Evolutionary conservation across 2,329 filamentous ascomycete species (phyloP).

Genomic region (Sphaerulina vaccinii): DNA sequence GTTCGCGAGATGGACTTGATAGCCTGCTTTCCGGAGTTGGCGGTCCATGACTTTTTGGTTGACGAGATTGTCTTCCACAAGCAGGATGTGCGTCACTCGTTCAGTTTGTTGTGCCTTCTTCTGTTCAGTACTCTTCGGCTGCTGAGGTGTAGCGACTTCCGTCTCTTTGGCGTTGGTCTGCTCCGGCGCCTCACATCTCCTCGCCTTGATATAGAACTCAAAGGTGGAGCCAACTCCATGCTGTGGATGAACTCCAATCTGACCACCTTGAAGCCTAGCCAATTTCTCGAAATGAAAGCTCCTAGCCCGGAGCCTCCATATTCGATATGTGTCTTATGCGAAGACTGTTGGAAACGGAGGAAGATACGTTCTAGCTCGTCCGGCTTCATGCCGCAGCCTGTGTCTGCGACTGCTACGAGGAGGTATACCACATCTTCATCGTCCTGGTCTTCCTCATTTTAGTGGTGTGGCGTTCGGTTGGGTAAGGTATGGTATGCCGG

Average conservation of each 20-base stretch:
- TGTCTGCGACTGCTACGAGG: conserved; percentile 38
- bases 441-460: not conserved
- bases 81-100: conserved; percentile 41
- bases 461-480: conserved; percentile 5
- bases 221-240: conserved; percentile 63
- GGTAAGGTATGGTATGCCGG: conserved; percentile 1
- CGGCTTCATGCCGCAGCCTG: conserved; percentile 41
- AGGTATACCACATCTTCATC: conserved; percentile 37
- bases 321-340: conserved; percentile 63
- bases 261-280: conserved; percentile 67
- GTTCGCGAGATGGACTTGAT: conserved; percentile 27
- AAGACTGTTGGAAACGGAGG: conserved; percentile 67
- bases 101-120: not conserved
- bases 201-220: conserved; percentile 60
- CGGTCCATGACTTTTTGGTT: conserved; percentile 32
- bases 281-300: conserved; percentile 66
- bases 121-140: not conserved
- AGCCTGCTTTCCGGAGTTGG: conserved; percentile 27
- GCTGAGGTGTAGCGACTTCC: not conserved
- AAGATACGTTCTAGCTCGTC: conserved; percentile 54
- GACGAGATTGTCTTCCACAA: conserved; percentile 46
- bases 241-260: conserved; percentile 63
- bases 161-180: not conserved
- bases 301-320: conserved; percentile 71
- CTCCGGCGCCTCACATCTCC: conserved; percentile 4